These are phyloP conservation scores for Geotrichum histeridarum DNA, from an alignment of 1,139 yeast species.

Conservation along the genomic window DNA sequence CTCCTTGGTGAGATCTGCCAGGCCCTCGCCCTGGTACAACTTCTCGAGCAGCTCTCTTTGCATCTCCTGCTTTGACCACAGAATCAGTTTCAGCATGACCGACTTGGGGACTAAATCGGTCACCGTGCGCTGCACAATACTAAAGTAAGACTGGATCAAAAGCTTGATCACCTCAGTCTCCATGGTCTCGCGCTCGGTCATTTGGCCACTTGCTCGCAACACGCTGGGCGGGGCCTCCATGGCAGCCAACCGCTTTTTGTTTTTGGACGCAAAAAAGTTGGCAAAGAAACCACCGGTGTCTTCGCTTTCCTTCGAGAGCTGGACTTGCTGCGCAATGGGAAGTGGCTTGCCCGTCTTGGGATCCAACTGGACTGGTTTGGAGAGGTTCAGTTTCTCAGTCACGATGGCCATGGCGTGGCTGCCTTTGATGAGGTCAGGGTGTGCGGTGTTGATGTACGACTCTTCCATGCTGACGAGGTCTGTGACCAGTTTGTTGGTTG, in stretches of 20 bases:
- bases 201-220: conserved; percentile 87
- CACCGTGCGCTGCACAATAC: conserved; percentile 88
- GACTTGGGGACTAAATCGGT: conserved; percentile 94
- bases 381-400: conserved; percentile 83
- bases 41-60: conserved; percentile 87
- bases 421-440: conserved; percentile 92
- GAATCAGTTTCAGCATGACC: conserved; percentile 84
- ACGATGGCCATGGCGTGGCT: conserved; percentile 94
- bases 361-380: conserved; percentile 72
- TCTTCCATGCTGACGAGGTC: conserved; percentile 85
- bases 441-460: conserved; percentile 94
- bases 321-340: conserved; percentile 34
- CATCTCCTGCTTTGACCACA: conserved; percentile 75
- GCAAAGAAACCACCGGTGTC: conserved; percentile 73
- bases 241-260: conserved; percentile 87
- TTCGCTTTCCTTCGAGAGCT: conserved; percentile 43
- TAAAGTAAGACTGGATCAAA: conserved; percentile 81
- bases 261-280: conserved; percentile 86
- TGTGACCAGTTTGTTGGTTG: conserved; percentile 77
- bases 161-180: conserved; percentile 96
- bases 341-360: conserved; percentile 79
- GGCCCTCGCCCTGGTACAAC: conserved; percentile 70
- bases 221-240: conserved; percentile 98
- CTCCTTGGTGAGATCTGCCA: conserved; percentile 79
- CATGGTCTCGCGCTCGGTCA: conserved; percentile 92